Base-by-base conservation (phyloP, 345 rosid species). In the Hibiscus mutabilis region DNA sequence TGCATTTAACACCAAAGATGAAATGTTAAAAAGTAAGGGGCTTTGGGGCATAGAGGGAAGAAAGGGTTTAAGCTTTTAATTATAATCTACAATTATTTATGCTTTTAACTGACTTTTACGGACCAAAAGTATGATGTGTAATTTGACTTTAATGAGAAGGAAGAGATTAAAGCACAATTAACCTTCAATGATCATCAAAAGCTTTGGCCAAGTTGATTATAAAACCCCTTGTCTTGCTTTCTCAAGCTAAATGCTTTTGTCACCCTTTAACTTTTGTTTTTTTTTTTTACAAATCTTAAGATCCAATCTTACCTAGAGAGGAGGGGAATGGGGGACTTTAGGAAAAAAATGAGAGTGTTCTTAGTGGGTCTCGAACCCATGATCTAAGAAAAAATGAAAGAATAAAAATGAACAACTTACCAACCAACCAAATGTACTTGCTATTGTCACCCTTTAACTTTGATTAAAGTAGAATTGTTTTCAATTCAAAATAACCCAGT, bases 111-210 rank as follows among this genome's bases (percentile, higher is more conserved):
- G 49, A 60, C 35, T 10, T 55, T 18, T 72, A 44, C 49, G 46
- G 56, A 63, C 65, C 63, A 7, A 63, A 59, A 72, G 22, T 46
- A 69, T 78, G 24, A 0, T 6, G 40, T 0, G 40, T 0, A 35
- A 35, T 35, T 35, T 35, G 78, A 78, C 75, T 74, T 78, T 78
- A 74, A 71, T 60, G 27, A 71, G 18, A 70, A 58, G 57, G 61
- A 78, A 78, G 31, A 35, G 6, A 35, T 35, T 35, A 35, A 35
- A 35, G 40, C 40, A 35, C 59, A 44, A 25, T 9, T 56, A 73
- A 60, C 51, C 51, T 33, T 33, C 27, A 27, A 62, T 62, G 29
- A 58, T 62, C 22, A 60, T 53, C 42, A 44, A 76, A 66, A 58
- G 66, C 31, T 49, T 33, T 33, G 35, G 35, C 35, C 7, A 33